Base-by-base conservation (phyloP, 495 filamentous ascomycete species). In the Tuber calosporum region DNA sequence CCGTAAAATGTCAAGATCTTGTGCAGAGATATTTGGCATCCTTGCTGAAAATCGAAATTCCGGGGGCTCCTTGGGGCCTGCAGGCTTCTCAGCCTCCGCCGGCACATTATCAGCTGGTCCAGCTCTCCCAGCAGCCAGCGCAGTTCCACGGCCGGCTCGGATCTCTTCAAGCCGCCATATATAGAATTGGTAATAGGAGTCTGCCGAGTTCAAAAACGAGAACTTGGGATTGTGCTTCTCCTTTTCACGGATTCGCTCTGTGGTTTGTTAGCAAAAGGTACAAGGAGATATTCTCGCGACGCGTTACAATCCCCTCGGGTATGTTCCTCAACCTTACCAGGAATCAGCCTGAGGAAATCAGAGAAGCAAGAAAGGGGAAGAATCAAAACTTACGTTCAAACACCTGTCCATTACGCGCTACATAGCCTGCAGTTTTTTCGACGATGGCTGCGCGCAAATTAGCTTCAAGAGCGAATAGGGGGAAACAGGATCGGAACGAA, bases 371-470 rank as follows among this genome's bases (percentile, higher is more conserved):
- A 40, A 6, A 43, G 67, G 72, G 69, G 53, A 40, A 53, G 37
- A 62, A 62, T 17, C 53, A 73, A 73, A 8, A 83, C 85, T 74
- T 79, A 89, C 88, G 87, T 87, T 95, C 94, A 82, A 98, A 96
- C 39, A 90, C 87, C 30, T 87, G 74, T 34, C 93, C 93, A 82
- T 97, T 90, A 83, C 91, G 90, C 79, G 89, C 90, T 62, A 97
- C 93, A 82, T 94, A 97, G 30, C 93, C 93, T 42, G 94, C 94
- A n/a, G 94, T 97, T 84, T 96, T 97, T 82, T 97, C 94, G 79
- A 97, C 89, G 76, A 94, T 90, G 3, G 85, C 87, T 89, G 73
- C 58, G 53, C 68, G 39, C 48, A 68, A 42, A 74, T 86, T 83
- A 87, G 83, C 73, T 69, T 19, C 43, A 42, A 62, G 36, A 19